These are phyloP conservation scores for Fusarium poae DNA, from an alignment of 2,329 filamentous ascomycete species.

Conservation along the genomic window DNA sequence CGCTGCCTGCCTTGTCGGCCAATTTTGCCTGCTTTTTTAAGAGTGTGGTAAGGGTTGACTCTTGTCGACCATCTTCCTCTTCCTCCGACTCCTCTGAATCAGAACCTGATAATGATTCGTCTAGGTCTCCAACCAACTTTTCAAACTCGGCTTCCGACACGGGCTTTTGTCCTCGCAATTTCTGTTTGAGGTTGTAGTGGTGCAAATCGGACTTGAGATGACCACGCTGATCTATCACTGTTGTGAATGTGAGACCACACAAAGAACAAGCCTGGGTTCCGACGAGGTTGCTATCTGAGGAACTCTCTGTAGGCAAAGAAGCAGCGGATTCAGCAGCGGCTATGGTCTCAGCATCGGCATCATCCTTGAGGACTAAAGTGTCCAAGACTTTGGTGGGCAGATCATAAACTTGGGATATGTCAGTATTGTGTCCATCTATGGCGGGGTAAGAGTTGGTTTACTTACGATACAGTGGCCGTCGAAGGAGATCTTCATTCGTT, in stretches of 20 bases:
- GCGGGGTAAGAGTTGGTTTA: constrained; percentile 21
- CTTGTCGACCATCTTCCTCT: constrained; percentile 67
- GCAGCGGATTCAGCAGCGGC: constrained; percentile 42
- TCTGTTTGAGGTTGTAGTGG: constrained; percentile 94
- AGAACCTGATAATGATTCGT: constrained; percentile 93
- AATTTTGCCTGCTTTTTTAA: constrained; percentile 87
- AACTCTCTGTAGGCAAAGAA: constrained; percentile 43
- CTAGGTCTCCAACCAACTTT: constrained; percentile 83
- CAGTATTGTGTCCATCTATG: constrained; percentile 29
- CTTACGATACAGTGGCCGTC: constrained; percentile 66
- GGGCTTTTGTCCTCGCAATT: constrained; percentile 77
- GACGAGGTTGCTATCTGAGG: constrained; percentile 58
- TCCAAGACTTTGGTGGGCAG: constrained; percentile 80
- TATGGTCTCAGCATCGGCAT: constrained; percentile 48
- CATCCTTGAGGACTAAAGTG: constrained; percentile 68
- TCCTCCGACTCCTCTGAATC: constrained; percentile 80
- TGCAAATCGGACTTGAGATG: constrained; percentile 94
- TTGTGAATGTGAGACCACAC: constrained; percentile 78
- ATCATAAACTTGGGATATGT: constrained; percentile 75
- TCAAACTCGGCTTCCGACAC: constrained; percentile 89
- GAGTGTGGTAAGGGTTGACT: constrained; percentile 79
- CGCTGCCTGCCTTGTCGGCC: constrained; percentile 64
- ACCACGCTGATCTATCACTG: constrained; percentile 82
- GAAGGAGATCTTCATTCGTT: constrained; percentile 61
- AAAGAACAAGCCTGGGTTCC: constrained; percentile 83